A percentile compares a stretch with the other conserved stretches of the same genome.
phyloP scores from a whole-genome alignment of 805 yeast genomes.

The Sugiyamaella valdiviana region DNA sequence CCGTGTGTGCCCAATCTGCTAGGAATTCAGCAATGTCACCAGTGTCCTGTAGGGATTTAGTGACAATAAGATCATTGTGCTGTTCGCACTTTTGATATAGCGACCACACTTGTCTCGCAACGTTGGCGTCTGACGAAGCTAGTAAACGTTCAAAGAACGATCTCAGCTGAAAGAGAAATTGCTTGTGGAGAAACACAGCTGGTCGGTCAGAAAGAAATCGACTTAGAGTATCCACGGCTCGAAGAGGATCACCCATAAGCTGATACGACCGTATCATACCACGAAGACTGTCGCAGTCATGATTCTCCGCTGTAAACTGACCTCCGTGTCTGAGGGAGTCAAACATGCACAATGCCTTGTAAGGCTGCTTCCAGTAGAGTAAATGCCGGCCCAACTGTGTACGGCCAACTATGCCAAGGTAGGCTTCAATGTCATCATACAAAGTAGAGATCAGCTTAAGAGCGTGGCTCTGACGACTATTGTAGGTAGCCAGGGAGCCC shows the following conservation, averaged over 20 bases:
- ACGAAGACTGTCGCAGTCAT: constrained; percentile 16
- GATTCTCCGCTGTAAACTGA: constrained; percentile 11
- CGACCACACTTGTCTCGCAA: background rate
- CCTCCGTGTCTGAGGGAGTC: constrained; percentile 13
- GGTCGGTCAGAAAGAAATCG: background rate
- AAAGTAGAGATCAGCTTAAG: constrained; percentile 5
- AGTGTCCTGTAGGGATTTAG: background rate
- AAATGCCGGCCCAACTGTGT: constrained; percentile 13
- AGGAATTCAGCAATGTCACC: background rate
- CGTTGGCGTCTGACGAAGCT: background rate
- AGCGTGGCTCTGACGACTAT: background rate
- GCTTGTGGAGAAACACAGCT: background rate
- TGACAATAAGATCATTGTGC: background rate
- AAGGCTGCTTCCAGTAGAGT: constrained; percentile 5
- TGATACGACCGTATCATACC: constrained; percentile 10
- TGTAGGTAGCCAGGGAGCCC: background rate
- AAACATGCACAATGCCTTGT: constrained; percentile 10
- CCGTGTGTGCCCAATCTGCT: background rate
- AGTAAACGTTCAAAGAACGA: background rate
- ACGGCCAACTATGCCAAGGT: constrained; percentile 7
- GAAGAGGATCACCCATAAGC: background rate
- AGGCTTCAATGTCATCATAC: background rate
- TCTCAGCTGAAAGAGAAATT: background rate
- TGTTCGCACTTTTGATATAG: background rate
- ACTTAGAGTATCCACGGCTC: background rate